Evolutionary conservation across 176 grass and related monocot genomes (phyloP), one percentile per base, ranked within the genome.

Genomic region (Eleusine coracana): DNA sequence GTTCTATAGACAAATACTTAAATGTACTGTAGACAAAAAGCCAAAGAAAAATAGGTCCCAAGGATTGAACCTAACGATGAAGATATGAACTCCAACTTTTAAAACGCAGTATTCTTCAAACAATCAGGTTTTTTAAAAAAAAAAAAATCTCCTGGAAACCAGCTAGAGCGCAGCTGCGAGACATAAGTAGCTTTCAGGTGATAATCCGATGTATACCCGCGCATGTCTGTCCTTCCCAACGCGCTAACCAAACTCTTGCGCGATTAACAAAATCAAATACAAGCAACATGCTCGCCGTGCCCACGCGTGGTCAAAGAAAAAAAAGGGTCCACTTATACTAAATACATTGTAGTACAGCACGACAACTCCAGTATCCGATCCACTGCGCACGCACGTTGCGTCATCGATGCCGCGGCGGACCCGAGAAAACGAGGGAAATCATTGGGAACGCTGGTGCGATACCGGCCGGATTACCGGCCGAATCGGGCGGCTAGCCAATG

Each of bases 331-430:
- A 49, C 14, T 36, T 46, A 1, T 1, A 11, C 6, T 7, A 44
- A 1, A 27, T 31, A 60, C 56, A 63, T 49, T 49, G 46, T 52
- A 15, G 5, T 3, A 25, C 48, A 46, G 44, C 9, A 46, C 8
- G 0, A 7, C 44, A 48, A 44, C 56, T 38, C 74, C 17, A 16
- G 15, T 18, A 16, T 2, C 3, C 40, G 51, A 63, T 39, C 55
- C 21, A 16, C 41, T 7, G 23, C 6, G 28, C 3, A 28, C 21
- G 10, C 49, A 52, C 44, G 60, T 12, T 7, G 64, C 65, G 64
- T 45, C 73, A 51, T 60, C 65, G 51, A 78, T 38, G 68, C 65
- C 65, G 74, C 64, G 39, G 65, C 27, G 25, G 64, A n/a, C 59
- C 15, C 10, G 40, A 31, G 25, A 4, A n/a, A 25, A 21, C 10